A percentile compares a stretch with the other conserved stretches of the same genome.
Evolutionary conservation across 1,284 basidiomycete species (phyloP).

Genomic region (Apiotrichum akiyoshidainum): DNA sequence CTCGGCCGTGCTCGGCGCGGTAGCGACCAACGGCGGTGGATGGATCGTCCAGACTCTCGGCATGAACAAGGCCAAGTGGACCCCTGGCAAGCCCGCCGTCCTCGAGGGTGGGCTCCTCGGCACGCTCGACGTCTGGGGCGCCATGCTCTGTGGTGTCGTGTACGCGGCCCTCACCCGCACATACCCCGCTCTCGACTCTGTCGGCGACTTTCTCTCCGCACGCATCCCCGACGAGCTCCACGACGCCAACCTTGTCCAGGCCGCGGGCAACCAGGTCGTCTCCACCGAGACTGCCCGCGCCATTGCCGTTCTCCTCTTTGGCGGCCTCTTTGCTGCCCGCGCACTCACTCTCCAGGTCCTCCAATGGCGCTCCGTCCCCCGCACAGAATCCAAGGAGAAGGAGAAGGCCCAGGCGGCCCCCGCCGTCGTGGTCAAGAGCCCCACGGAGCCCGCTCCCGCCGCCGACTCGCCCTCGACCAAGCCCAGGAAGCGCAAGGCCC

Average conservation of each 20-base stretch:
- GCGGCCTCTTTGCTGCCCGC: constrained; percentile 27
- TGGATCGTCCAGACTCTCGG: constrained; percentile 35
- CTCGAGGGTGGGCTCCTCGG: constrained; percentile 31
- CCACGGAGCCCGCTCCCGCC: constrained; percentile 20
- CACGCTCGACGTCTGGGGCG: constrained; percentile 43
- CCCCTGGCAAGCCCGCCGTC: constrained; percentile 28
- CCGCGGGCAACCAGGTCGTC: not conserved
- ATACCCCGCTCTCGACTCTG: constrained; percentile 9
- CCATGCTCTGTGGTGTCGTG: constrained; percentile 23
- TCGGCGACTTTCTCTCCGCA: constrained; percentile 15
- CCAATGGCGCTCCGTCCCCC: constrained; percentile 5
- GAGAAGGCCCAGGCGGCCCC: not conserved
- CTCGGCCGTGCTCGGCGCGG: constrained; percentile 30
- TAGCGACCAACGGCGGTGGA: constrained; percentile 38
- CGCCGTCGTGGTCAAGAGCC: constrained; percentile 20
- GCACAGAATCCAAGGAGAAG: not conserved
- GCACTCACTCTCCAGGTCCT: constrained; percentile 22
- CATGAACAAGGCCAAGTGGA: constrained; percentile 29
- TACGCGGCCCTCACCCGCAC: constrained; percentile 26
- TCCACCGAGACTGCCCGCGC: constrained; percentile 27
- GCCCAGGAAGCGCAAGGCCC: constrained; percentile 9
- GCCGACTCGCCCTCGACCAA: not conserved
- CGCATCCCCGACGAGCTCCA: constrained; percentile 22
- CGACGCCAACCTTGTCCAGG: constrained; percentile 8
- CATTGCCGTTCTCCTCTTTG: constrained; percentile 31